phyloP scores from a whole-genome alignment of 495 filamentous ascomycete species.

The Neurospora intermedia region DNA sequence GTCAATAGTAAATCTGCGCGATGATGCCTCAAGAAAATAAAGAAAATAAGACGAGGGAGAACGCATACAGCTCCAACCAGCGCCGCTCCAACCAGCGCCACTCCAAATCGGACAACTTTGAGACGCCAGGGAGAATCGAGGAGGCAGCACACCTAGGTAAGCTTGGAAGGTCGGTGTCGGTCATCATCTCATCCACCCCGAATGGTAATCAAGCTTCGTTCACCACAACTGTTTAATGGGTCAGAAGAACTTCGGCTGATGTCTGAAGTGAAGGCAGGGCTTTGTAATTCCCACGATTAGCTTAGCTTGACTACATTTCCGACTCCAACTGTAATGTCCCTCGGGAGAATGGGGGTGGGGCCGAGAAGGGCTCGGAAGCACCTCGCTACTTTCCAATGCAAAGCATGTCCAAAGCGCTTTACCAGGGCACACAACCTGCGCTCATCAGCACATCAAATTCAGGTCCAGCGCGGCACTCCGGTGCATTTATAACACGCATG shows the following conservation, averaged over 20 bases:
- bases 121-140: background rate
- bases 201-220: background rate
- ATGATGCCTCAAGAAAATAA: background rate
- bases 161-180: background rate
- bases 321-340: slow-evolving; percentile 68
- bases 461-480: background rate
- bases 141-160: background rate
- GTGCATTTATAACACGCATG: background rate
- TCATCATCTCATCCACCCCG: background rate
- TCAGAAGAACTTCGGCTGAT: background rate
- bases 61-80: no score
- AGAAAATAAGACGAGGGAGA: no score
- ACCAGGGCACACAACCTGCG: slow-evolving; percentile 84
- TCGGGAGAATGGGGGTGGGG: slow-evolving; percentile 31
- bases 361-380: slow-evolving; percentile 85
- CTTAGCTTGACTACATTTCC: slow-evolving; percentile 14
- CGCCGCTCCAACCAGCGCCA: background rate
- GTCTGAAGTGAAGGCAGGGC: background rate
- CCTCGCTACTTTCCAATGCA: slow-evolving; percentile 84
- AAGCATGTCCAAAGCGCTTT: slow-evolving; percentile 74
- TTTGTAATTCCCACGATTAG: background rate
- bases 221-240: background rate
- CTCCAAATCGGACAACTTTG: background rate
- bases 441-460: slow-evolving; percentile 29
- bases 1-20: background rate